phyloP scores from a whole-genome alignment of 352 stramenopile species.

The Pythium inflatum region DNA sequence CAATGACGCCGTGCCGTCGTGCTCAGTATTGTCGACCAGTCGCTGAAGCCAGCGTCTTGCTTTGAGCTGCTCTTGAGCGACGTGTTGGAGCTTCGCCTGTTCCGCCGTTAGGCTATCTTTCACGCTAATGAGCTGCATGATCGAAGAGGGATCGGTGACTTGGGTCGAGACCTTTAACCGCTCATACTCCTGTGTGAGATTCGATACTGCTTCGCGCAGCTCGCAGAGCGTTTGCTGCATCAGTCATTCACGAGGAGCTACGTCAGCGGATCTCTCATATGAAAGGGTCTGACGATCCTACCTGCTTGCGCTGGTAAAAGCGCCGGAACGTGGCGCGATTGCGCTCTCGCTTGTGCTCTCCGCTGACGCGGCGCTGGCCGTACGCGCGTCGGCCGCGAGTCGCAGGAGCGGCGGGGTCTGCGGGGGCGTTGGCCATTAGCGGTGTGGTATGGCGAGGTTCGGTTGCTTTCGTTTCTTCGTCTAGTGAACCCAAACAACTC shows the following conservation, averaged over 20 bases:
- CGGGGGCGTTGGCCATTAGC: too few relatives aligned
- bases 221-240: slow-evolving; percentile 20
- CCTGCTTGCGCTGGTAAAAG: slow-evolving; percentile 34
- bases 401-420: too few relatives aligned
- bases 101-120: slow-evolving; percentile 21
- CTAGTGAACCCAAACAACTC: too few relatives aligned
- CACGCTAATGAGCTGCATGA: slow-evolving; percentile 9
- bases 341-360: slow-evolving; percentile 33
- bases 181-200: slow-evolving; percentile 14
- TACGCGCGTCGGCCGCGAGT: slow-evolving; percentile 19
- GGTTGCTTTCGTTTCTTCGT: too few relatives aligned
- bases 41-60: background rate
- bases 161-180: slow-evolving; percentile 1
- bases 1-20: background rate
- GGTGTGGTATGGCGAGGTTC: too few relatives aligned
- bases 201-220: slow-evolving; percentile 20
- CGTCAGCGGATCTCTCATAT: too few relatives aligned
- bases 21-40: background rate
- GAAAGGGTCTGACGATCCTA: too few relatives aligned
- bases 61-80: slow-evolving; percentile 7
- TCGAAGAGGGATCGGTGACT: background rate
- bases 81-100: slow-evolving; percentile 1
- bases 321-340: slow-evolving; percentile 32
- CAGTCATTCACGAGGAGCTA: too few relatives aligned
- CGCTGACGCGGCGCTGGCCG: slow-evolving; percentile 18